Percentiles rank a stretch among this genome's conserved stretches.
These are phyloP conservation scores for Vigna nakashimae DNA, from an alignment of 306 rosid species.

Conservation along the genomic window DNA sequence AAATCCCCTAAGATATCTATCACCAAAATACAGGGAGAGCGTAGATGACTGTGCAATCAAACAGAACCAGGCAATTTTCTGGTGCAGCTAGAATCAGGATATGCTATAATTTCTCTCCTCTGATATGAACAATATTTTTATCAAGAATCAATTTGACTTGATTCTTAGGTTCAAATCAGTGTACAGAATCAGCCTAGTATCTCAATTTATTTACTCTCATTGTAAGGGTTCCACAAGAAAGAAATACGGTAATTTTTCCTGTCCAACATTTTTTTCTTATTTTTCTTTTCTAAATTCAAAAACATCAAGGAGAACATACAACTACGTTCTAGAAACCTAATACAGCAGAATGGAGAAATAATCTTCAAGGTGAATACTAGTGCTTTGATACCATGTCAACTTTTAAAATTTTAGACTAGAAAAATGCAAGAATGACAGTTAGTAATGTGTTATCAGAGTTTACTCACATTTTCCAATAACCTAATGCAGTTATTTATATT, in stretches of 20 bases:
- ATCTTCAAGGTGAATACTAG: not conserved
- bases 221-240: not conserved
- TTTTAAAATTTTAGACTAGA: not conserved
- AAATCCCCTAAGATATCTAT: too few relatives aligned
- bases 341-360: too few relatives aligned
- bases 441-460: not conserved
- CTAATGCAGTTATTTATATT: not conserved
- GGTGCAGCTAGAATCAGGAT: too few relatives aligned
- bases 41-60: not conserved
- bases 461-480: not conserved
- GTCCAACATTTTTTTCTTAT: too few relatives aligned
- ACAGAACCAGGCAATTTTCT: too few relatives aligned
- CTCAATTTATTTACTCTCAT: not conserved
- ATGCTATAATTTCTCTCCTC: too few relatives aligned
- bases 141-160: too few relatives aligned
- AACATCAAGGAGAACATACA: too few relatives aligned
- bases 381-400: not conserved
- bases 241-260: not conserved
- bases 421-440: not conserved
- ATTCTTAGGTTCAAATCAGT: not conserved
- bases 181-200: not conserved
- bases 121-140: too few relatives aligned
- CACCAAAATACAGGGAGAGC: too few relatives aligned
- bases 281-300: too few relatives aligned
- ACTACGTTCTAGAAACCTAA: too few relatives aligned